Evolutionary conservation across 495 filamentous ascomycete genomes (phyloP), one percentile per base, ranked within the genome.

Genomic region (Symbiotaphrina buchneri): DNA sequence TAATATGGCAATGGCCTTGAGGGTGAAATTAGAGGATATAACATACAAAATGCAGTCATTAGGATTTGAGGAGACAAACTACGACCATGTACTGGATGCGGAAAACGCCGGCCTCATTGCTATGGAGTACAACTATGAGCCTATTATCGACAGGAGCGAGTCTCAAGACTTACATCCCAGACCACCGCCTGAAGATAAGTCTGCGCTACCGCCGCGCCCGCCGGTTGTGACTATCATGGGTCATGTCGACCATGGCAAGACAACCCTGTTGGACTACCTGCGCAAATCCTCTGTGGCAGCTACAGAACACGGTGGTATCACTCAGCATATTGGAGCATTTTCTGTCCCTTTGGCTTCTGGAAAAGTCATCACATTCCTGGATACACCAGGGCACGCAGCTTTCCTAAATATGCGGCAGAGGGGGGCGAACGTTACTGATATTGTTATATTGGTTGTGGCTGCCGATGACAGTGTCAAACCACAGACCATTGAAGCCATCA

Each of bases 141-240:
- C 90, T 6, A 74, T 80, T 14, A 68, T 84, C n/a, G 77, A 87
- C 21, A 48, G 48, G 1, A 65, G 59, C 14, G 62, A 63, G 22
- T 57, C 62, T 2, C 58, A 71, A 30, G 83, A 97, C 44, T 53
- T 99, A 8, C 60, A 63, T 39, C 64, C 82, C n/a, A 53, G 65
- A 5, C 74, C 78, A 1, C 57, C 65, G 10, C 59, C 69, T 4
- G 70, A 78, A 41, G 82, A 94, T 41, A 64, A 61, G 18, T 73
- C 74, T 1, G 36, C 48, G 4, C 48, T 91, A 25, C 83, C 82
- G 1, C 41, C 56, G 5, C 65, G 90, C 24, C 85, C 90, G 5
- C 90, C 90, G 4, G 78, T 99, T 10, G 87, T 99, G 24, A 99
- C 90, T 10, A 95, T 99, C 46, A 99, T 99, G 90, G 90, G 90